Evolutionary conservation across 208 protist species (phyloP).

Genomic region (Leishmania lainsoni): DNA sequence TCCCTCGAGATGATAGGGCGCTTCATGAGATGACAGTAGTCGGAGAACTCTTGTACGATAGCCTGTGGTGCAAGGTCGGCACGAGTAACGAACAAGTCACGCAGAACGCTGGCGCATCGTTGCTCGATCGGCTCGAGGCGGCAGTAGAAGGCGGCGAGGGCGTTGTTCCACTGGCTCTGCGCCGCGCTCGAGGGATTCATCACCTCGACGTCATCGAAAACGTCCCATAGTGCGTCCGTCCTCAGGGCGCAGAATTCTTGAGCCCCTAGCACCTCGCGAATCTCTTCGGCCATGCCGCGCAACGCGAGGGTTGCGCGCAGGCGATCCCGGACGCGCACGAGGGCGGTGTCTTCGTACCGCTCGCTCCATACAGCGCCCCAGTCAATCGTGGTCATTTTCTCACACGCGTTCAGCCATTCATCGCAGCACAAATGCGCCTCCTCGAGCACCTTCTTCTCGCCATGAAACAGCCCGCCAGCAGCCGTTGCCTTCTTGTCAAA

Average conservation of each 20-base stretch:
- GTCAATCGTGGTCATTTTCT: constrained; percentile 82
- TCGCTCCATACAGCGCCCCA: constrained; percentile 66
- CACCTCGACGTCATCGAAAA: constrained; percentile 71
- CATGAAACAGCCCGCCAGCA: constrained; percentile 58
- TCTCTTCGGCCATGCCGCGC: constrained; percentile 75
- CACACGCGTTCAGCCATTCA: constrained; percentile 78
- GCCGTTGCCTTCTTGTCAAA: constrained; percentile 46
- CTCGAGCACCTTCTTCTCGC: constrained; percentile 58
- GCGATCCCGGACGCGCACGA: constrained; percentile 55
- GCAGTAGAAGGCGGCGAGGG: constrained; percentile 74
- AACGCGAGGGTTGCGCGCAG: constrained; percentile 58
- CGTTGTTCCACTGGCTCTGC: constrained; percentile 70
- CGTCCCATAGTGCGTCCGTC: constrained; percentile 78
- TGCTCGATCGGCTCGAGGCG: constrained; percentile 87
- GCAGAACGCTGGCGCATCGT: constrained; percentile 72
- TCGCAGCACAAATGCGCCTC: constrained; percentile 69
- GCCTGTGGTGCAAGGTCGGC: constrained; percentile 80
- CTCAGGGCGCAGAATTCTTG: constrained; percentile 57
- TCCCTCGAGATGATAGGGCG: constrained; percentile 87
- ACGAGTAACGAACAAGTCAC: constrained; percentile 72
- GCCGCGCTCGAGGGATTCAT: constrained; percentile 55
- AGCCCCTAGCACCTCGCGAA: constrained; percentile 60
- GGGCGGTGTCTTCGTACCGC: constrained; percentile 61
- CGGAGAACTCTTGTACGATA: constrained; percentile 82
- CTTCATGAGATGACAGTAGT: constrained; percentile 84